Base-by-base conservation (phyloP, 1,284 basidiomycete genomes). In the Ceratobasidium theobromae region DNA sequence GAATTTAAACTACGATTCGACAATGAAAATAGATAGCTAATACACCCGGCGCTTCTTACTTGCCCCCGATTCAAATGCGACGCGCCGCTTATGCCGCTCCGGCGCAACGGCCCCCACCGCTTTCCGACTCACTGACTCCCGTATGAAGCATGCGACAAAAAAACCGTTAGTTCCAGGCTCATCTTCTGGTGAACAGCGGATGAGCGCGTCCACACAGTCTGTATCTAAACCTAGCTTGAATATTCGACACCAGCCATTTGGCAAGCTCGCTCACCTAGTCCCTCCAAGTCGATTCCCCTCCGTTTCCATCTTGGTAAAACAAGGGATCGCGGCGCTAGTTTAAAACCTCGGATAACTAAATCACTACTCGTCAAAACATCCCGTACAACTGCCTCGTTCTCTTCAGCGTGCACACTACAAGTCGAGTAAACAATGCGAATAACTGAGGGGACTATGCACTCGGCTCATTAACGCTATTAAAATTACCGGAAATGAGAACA, bases 361-460 rank as follows among this genome's bases (percentile, higher is more conserved):
- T 93, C 89, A 14, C 84, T 81, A 23, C 87, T 88, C 54, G 79
- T 78, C 35, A 98, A 80, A 1, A 88, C 88, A 60, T 83, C 79
- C n/a, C 84, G 78, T 1, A 93, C 87, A 33, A 93, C 91, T 18
- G 81, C 79, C 72, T 99, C 97, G 77, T 99, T 96, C 75, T 99
- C 97, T 53, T 84, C 83, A 5, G 88, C 84, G 75, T 99, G 89
- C 51, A 98, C 81, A 68, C 93, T 96, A 76, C 96, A 98, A 11
- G 96, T 99, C 21, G 95, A 98, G 77, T 99, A 99, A 16, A 95
- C 94, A 67, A 98, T 91, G 70, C 85, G 86, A 58, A 81, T 71
- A 2, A 82, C 82, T 1, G 76, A 73, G 0, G 83, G 83, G 72
- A 93, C 91, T 80, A 21, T 14, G n/a, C 25, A 60, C 46, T 49